Base-by-base conservation (phyloP, 2,329 filamentous ascomycete species). In the Colletotrichum sp. region DNA sequence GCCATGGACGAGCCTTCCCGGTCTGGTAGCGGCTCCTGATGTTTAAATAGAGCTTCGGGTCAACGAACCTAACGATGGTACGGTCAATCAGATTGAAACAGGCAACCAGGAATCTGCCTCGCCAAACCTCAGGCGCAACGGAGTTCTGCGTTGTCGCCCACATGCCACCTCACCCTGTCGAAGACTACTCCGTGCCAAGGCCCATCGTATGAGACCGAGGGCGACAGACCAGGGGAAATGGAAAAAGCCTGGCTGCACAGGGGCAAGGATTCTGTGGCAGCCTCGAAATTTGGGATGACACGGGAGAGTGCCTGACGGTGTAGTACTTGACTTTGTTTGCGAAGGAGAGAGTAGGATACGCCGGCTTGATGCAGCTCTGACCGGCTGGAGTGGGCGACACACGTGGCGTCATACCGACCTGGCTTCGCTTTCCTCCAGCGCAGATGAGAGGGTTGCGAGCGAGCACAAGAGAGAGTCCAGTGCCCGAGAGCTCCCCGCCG, bases 331-430 rank as follows among this genome's bases (percentile, higher is more conserved):
- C 70, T 59, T 59, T 28, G 28, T 60, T 39, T 28, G 10, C 30
- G n/a, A 30, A 44, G 65, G 65, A 72, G 52, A 75, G 44, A 67
- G n/a, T 12, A 22, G 44, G 44, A 52, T 26, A 75, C 22, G 69
- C 68, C 55, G 69, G 72, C 26, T 9, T 12, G 16, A 24, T 68
- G 63, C 70, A 73, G 57, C 63, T 48, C 57, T 75, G 57, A 73
- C 63, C 22, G 48, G 70, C 44, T 39, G 18, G 34, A 28, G 55
- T 52, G 57, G 39, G 55, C 32, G 64, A 68, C 69, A 75, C 73
- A 73, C 73, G 69, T 75, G 73, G 73, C 69, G 73, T 73, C 73
- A 72, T 68, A 28, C 30, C 59, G 69, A 22, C 57, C 70, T 39
- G 62, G 57, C 69, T 48, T 34, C 12, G 44, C 44, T 22, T 28